Conservation (phyloP, 2,329 filamentous ascomycete species). For the Aureobasidium sp. region DNA sequence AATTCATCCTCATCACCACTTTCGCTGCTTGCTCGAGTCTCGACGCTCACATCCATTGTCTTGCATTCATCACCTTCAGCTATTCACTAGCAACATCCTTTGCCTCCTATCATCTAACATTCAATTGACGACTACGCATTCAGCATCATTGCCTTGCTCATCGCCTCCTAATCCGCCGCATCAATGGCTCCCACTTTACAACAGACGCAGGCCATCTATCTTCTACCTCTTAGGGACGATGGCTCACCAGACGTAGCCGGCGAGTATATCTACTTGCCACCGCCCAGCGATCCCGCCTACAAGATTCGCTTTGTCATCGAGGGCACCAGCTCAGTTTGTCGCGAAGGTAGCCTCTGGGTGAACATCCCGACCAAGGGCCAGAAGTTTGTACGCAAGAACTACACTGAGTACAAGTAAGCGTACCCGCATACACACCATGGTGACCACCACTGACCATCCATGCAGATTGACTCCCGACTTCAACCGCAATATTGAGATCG, state of each 20-base stretch:
- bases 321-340: slow-evolving; percentile 90
- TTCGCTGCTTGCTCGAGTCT: slow-evolving; percentile 10
- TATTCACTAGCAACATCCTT: background rate
- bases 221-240: slow-evolving; percentile 85
- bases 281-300: slow-evolving; percentile 65
- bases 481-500: slow-evolving; percentile 84
- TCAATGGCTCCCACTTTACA: slow-evolving; percentile 31
- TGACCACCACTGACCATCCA: background rate
- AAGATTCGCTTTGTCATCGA: slow-evolving; percentile 83
- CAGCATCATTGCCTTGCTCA: background rate
- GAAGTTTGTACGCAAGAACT: slow-evolving; percentile 69
- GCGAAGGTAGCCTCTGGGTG: slow-evolving; percentile 90
- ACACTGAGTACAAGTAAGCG: slow-evolving; percentile 81
- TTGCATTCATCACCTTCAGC: background rate
- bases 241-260: slow-evolving; percentile 84
- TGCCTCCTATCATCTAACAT: background rate
- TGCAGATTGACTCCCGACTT: slow-evolving; percentile 81
- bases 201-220: slow-evolving; percentile 54
- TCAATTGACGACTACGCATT: background rate
- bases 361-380: slow-evolving; percentile 78
- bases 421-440: background rate
- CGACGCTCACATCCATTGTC: background rate
- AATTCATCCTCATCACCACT: background rate
- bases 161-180: background rate
- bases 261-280: slow-evolving; percentile 85